Percentiles rank a stretch among this genome's conserved stretches.
Evolutionary conservation across 345 rosid species (phyloP).

Genomic region (Eucalyptus dawsonii): DNA sequence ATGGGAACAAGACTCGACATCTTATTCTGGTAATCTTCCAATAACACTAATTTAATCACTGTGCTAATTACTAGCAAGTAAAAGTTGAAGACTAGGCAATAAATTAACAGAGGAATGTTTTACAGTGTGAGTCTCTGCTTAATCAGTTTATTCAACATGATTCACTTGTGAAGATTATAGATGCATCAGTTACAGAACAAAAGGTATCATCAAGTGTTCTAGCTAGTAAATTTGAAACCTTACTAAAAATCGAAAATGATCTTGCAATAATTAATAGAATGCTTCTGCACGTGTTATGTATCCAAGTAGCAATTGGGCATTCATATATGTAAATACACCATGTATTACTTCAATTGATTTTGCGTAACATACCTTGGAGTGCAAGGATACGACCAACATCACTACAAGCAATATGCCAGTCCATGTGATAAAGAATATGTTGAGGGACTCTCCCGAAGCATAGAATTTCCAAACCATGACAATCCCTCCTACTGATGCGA

Average conservation of each 20-base stretch:
- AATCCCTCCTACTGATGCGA: conserved; percentile 50
- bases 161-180: background rate
- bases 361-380: conserved; percentile 44
- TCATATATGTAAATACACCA: background rate
- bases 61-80: background rate
- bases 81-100: background rate
- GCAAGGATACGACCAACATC: conserved; percentile 63
- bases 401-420: conserved; percentile 53
- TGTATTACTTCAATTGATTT: background rate
- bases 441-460: conserved; percentile 32
- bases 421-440: conserved; percentile 76
- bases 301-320: background rate
- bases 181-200: background rate
- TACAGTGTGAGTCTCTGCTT: background rate
- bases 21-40: background rate
- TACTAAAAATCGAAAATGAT: background rate
- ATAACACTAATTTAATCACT: background rate
- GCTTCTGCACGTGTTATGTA: background rate
- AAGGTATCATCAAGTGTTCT: background rate
- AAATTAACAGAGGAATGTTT: background rate
- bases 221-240: background rate
- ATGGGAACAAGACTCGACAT: background rate
- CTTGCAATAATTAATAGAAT: background rate
- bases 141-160: background rate
- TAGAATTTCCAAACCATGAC: conserved; percentile 39